Evolutionary conservation across 768 basidiomycete genomes (phyloP).

Genomic region (Cystobasidium onofrii): DNA sequence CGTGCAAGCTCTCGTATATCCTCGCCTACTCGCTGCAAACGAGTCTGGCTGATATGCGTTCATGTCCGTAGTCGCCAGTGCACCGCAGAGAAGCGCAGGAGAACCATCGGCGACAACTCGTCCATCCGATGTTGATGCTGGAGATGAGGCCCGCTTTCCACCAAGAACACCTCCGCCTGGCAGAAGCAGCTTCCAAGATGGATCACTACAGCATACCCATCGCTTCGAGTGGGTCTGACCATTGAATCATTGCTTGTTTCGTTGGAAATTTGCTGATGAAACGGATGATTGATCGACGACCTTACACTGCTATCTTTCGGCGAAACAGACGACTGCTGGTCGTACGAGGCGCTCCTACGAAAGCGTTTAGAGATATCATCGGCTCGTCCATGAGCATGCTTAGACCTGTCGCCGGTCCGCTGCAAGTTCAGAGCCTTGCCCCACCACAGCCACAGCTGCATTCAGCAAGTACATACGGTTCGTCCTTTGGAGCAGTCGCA

Average conservation of each 20-base stretch:
- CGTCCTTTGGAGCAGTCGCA: slow-evolving; percentile 23
- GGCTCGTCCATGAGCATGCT: not conserved
- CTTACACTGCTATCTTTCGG: not conserved
- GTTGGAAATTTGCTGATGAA: not conserved
- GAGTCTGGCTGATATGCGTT: too few relatives aligned
- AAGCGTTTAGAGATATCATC: not conserved
- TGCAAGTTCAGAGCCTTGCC: slow-evolving; percentile 84
- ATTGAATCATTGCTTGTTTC: not conserved
- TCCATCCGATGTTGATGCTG: too few relatives aligned
- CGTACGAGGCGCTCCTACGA: not conserved
- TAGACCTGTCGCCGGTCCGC: slow-evolving; percentile 33
- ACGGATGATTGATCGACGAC: too few relatives aligned
- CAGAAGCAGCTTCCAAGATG: not conserved
- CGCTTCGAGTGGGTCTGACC: not conserved
- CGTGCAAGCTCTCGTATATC: not conserved
- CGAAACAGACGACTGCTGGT: not conserved
- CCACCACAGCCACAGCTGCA: slow-evolving; percentile 47
- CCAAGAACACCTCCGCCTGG: not conserved
- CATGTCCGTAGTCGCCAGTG: too few relatives aligned
- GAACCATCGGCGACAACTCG: too few relatives aligned
- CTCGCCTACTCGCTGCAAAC: too few relatives aligned
- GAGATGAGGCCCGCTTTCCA: not conserved
- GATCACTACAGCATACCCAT: not conserved
- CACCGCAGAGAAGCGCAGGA: too few relatives aligned
- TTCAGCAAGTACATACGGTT: not conserved